Base-by-base conservation (phyloP, 768 basidiomycete species). In the Hericium coralloides region DNA sequence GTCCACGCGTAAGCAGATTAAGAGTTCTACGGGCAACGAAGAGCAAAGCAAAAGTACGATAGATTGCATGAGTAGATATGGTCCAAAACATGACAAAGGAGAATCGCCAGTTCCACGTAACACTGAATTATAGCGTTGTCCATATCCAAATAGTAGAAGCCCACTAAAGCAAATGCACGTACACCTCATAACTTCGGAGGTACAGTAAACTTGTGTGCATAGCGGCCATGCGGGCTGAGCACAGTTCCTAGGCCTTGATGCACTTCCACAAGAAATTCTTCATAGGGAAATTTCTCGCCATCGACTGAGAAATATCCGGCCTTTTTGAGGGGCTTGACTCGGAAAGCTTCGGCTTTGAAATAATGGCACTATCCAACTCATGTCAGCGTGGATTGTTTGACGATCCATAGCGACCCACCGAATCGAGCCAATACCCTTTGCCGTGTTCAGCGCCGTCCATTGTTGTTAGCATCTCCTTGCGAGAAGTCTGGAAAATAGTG, bases 211-310 rank as follows among this genome's bases (percentile, higher is more conserved):
- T 83, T 77, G 0, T 76, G 76, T 12, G 78, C 81, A 60, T 85
- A 90, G 58, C 71, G 70, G 14, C 84, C 84, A 59, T 77, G 68
- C 25, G 80, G 80, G 63, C 87, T 89, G 12, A 90, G 69, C 26
- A 89, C 66, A 0, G 81, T 85, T 20, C 79, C 88, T 23, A 89
- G 68, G 12, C 79, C 78, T n/a, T 73, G 74, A 62, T 89, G 83
- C 10, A 87, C 83, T 68, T 92, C 89, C 2, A 93, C 82, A 61
- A 88, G 79, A 65, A 81, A 92, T 64, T 84, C 81, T 65, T 83
- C 77, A 60, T 88, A 87, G 10, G 87, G 87, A 63, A 80, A 85
- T 4, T 71, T 64, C 70, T 95, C 92, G 8, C 92, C 92, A 62
- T 95, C 92, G 17, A 95, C 75, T 14, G 86, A 74, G 17, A 93